Conservation (phyloP, 2,329 filamentous ascomycete genomes). For the Penicillium sp. region DNA sequence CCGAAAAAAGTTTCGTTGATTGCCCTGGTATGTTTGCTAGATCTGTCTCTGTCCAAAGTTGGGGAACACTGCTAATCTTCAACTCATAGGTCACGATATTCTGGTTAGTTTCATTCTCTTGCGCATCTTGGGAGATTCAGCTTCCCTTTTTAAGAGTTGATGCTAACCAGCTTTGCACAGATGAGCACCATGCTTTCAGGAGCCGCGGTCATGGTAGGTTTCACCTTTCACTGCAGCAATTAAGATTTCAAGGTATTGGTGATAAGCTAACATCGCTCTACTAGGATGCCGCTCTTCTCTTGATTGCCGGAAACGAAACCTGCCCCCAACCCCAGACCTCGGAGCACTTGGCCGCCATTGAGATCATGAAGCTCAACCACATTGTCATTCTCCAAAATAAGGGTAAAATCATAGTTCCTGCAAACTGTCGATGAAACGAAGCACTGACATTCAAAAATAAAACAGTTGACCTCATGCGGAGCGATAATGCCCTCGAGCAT, state of each 20-base stretch:
- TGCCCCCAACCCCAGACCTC: constrained; percentile 98
- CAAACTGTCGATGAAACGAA: neutral
- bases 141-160: neutral
- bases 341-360: constrained; percentile 96
- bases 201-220: constrained; percentile 79
- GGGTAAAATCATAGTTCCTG: constrained; percentile 24
- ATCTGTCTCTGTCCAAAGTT: neutral
- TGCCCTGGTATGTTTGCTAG: constrained; percentile 62
- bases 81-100: constrained; percentile 78
- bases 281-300: constrained; percentile 79
- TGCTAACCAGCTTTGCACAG: constrained; percentile 5
- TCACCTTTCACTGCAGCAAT: neutral
- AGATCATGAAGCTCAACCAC: constrained; percentile 99
- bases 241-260: neutral
- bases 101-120: constrained; percentile 48
- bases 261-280: neutral
- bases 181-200: constrained; percentile 99
- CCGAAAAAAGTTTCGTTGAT: constrained; percentile 74
- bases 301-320: constrained; percentile 97
- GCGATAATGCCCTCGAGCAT: constrained; percentile 89
- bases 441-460: neutral
- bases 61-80: neutral
- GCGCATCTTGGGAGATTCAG: neutral
- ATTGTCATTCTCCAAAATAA: constrained; percentile 99
- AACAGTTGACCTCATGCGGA: constrained; percentile 86